phyloP scores from a whole-genome alignment of 73 alveolate species.

The Breviolum minutum region DNA sequence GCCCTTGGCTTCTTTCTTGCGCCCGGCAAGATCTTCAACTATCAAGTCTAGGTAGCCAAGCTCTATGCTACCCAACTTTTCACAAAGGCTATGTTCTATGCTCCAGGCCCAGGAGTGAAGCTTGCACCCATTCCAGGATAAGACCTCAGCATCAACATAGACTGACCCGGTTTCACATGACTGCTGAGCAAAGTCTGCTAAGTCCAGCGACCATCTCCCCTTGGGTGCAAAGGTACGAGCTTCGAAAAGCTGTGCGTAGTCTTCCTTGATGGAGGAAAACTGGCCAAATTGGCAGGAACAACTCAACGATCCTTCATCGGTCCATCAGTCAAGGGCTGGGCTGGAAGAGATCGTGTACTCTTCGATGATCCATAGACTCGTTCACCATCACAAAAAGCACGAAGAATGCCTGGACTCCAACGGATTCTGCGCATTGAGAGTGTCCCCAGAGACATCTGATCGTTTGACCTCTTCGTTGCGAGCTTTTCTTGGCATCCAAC shows the following conservation, averaged over 20 bases:
- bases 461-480: conserved; percentile 1
- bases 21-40: too few relatives aligned
- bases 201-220: not conserved
- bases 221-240: conserved; percentile 14
- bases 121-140: conserved; percentile 74
- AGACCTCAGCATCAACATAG: not conserved
- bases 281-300: too few relatives aligned
- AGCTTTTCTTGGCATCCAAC: not conserved
- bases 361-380: conserved; percentile 20
- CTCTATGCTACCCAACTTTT: not conserved
- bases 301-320: not conserved
- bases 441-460: not conserved
- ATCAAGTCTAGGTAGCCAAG: not conserved
- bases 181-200: not conserved
- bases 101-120: conserved; percentile 47
- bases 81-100: not conserved
- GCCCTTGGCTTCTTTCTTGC: too few relatives aligned
- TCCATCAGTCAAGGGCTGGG: not conserved
- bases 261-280: not conserved
- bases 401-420: conserved; percentile 39
- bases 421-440: not conserved
- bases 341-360: conserved; percentile 32
- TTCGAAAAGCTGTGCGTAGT: conserved; percentile 48
- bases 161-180: not conserved
- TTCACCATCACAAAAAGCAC: conserved; percentile 18